Percentiles rank a stretch among this genome's conserved stretches.
Conservation (phyloP, 768 basidiomycete genomes). For the Filobasidium wieringae region DNA sequence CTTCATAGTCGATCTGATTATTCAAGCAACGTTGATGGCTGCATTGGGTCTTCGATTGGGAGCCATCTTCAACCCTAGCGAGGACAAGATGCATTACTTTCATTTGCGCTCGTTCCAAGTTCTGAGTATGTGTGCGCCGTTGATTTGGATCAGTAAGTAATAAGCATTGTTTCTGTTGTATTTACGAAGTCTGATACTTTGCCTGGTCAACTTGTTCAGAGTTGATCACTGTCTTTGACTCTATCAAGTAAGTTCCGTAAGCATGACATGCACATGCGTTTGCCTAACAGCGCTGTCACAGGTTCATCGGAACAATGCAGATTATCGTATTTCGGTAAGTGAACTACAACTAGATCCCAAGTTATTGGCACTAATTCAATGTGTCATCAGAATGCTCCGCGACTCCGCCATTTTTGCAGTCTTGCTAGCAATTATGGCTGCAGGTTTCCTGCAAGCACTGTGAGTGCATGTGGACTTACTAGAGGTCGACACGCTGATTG, state of each 20-base stretch:
- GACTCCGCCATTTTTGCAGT: constrained; percentile 88
- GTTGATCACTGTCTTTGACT: constrained; percentile 34
- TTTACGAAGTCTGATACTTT: neutral
- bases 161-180: neutral
- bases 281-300: constrained; percentile 53
- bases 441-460: constrained; percentile 62
- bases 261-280: neutral
- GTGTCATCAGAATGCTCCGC: constrained; percentile 58
- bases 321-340: constrained; percentile 66
- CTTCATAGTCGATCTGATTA: constrained; percentile 50
- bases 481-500: neutral
- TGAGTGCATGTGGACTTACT: constrained; percentile 28
- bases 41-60: constrained; percentile 64
- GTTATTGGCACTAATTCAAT: neutral
- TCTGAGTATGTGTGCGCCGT: constrained; percentile 71
- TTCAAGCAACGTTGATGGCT: constrained; percentile 57
- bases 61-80: constrained; percentile 44
- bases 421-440: constrained; percentile 65
- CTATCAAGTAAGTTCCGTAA: neutral
- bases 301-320: constrained; percentile 87
- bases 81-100: constrained; percentile 34
- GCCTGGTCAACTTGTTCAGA: neutral
- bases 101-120: constrained; percentile 69
- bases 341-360: neutral
- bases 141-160: constrained; percentile 54